Conservation (phyloP, 805 yeast species). For the Spathaspora girioi region DNA sequence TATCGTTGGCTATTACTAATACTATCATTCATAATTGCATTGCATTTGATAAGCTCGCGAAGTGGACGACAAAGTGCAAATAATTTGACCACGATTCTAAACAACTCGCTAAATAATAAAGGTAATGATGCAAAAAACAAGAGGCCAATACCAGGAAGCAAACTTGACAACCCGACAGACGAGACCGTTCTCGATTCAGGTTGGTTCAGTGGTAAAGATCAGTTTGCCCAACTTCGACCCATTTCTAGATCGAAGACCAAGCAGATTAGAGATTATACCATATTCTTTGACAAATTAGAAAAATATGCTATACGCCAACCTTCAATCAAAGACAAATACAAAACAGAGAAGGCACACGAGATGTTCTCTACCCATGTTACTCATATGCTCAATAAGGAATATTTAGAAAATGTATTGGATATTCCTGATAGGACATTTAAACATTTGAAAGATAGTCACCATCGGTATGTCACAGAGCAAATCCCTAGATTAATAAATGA, state of each 20-base stretch:
- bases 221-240: not conserved
- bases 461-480: conserved; percentile 26
- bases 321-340: conserved; percentile 42
- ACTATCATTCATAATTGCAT: not conserved
- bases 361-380: conserved; percentile 36
- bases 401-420: conserved; percentile 41
- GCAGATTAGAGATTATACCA: conserved; percentile 18
- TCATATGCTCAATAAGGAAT: conserved; percentile 43
- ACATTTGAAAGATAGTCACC: conserved; percentile 36
- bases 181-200: not conserved
- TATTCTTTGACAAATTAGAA: conserved; percentile 31
- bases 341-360: conserved; percentile 41
- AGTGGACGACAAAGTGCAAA: not conserved
- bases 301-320: conserved; percentile 33
- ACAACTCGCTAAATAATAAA: not conserved
- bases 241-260: not conserved
- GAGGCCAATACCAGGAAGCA: not conserved
- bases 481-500: conserved; percentile 25
- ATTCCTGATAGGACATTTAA: conserved; percentile 30
- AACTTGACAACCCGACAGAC: not conserved
- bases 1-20: not conserved
- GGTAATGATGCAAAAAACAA: not conserved
- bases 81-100: not conserved
- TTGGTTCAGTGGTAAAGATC: not conserved
- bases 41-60: not conserved